Conservation (phyloP, 257 asterid species). For the Capsicum pubescens region DNA sequence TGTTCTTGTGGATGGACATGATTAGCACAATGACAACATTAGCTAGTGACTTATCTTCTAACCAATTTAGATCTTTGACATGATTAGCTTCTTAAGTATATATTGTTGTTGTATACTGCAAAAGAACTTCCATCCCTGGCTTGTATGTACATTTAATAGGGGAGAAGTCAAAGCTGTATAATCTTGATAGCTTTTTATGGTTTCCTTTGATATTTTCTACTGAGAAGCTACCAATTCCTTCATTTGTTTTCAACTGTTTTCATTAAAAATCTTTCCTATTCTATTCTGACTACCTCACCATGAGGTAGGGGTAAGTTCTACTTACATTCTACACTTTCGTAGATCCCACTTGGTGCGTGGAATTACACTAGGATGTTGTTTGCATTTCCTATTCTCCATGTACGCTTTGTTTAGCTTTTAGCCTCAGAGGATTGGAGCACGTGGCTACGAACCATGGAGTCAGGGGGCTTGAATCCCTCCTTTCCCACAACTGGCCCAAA, state of each 20-base stretch:
- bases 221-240: constrained; percentile 25
- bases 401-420: background rate
- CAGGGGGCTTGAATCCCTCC: background rate
- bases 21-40: background rate
- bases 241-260: constrained; percentile 15
- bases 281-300: no score
- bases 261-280: background rate
- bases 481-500: background rate
- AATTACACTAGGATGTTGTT: no score
- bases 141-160: constrained; percentile 39
- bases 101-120: constrained; percentile 22
- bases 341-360: no score
- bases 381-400: background rate
- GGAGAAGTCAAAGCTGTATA: constrained; percentile 33
- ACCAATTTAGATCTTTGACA: constrained; percentile 26
- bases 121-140: constrained; percentile 31
- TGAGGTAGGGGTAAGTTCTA: no score
- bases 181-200: constrained; percentile 34
- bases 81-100: constrained; percentile 32
- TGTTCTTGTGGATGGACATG: background rate
- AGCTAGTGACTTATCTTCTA: constrained; percentile 22
- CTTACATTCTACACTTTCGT: no score
- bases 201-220: constrained; percentile 15
- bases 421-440: background rate
- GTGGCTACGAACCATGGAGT: background rate